Evolutionary conservation across 2,329 filamentous ascomycete species (phyloP).

Genomic region (Gaeumannomyces sp.): DNA sequence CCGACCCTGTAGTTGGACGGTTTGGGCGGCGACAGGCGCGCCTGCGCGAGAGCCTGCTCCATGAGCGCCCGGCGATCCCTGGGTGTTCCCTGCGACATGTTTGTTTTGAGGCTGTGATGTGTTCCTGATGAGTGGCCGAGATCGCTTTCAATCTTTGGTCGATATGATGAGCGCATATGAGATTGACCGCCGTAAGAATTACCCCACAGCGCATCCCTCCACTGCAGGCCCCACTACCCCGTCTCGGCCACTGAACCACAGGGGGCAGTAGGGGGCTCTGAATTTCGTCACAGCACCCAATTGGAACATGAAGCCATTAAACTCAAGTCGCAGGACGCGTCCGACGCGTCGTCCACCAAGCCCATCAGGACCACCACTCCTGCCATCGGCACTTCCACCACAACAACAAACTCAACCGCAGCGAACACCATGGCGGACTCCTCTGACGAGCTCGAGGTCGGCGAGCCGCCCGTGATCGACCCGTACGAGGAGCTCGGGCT

Average conservation of each 20-base stretch:
- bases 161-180: background rate
- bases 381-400: background rate
- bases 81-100: constrained; percentile 20
- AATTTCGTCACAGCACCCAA: constrained; percentile 1
- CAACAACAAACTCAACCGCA: constrained; percentile 11
- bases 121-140: background rate
- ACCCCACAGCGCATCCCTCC: background rate
- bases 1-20: constrained; percentile 93
- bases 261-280: background rate
- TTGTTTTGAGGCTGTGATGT: background rate
- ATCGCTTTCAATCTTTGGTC: too few relatives aligned
- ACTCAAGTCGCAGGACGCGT: background rate
- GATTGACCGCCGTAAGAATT: background rate
- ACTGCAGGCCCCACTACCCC: background rate
- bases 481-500: constrained; percentile 79
- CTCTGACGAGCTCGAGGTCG: constrained; percentile 46
- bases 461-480: constrained; percentile 57
- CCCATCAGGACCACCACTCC: background rate
- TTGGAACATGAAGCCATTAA: background rate
- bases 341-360: background rate
- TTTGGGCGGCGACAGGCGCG: constrained; percentile 72
- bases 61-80: constrained; percentile 50
- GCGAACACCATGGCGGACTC: constrained; percentile 33
- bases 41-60: constrained; percentile 66
- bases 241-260: background rate